These are phyloP conservation scores for Ophiostoma tasmaniense DNA, from an alignment of 2,329 filamentous ascomycete species.

Conservation along the genomic window DNA sequence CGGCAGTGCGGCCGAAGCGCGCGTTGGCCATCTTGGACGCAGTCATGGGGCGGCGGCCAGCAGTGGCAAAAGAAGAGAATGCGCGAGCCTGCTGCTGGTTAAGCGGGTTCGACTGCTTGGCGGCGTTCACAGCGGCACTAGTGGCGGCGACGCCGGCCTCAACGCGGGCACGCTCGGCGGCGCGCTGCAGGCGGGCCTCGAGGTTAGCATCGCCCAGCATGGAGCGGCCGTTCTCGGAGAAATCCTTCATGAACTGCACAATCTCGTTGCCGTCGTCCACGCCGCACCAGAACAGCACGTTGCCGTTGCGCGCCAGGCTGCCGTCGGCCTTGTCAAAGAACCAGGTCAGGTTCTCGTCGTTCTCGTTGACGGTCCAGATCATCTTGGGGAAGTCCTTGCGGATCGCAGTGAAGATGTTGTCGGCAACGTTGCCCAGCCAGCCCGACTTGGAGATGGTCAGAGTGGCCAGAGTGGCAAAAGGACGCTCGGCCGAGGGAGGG, in stretches of 20 bases:
- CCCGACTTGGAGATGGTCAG: constrained; percentile 90
- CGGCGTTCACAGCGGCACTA: constrained; percentile 8
- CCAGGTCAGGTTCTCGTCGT: constrained; percentile 95
- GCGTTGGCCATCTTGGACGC: constrained; percentile 24
- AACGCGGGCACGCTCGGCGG: constrained; percentile 49
- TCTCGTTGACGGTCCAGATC: constrained; percentile 92
- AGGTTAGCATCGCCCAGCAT: constrained; percentile 89
- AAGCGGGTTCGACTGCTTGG: constrained; percentile 17
- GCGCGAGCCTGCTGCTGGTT: constrained; percentile 46
- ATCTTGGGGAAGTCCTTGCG: constrained; percentile 89
- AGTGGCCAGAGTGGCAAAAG: constrained; percentile 75
- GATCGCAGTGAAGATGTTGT: constrained; percentile 88
- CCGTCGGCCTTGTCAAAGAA: constrained; percentile 97
- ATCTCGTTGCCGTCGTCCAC: constrained; percentile 75
- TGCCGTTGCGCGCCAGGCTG: constrained; percentile 74
- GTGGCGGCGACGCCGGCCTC: constrained; percentile 28
- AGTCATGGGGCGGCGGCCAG: constrained; percentile 26
- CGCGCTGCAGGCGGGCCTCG: constrained; percentile 72
- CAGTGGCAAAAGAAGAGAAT: constrained; percentile 49
- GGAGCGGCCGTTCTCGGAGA: constrained; percentile 69
- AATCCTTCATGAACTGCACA: constrained; percentile 74
- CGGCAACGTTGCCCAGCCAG: constrained; percentile 89
- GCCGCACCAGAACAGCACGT: constrained; percentile 95
- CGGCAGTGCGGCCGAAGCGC: constrained; percentile 16
- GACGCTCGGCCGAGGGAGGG: constrained; percentile 56